These are phyloP conservation scores for Eimeria acervulina DNA, from an alignment of 169 alveolate species.

Conservation along the genomic window DNA sequence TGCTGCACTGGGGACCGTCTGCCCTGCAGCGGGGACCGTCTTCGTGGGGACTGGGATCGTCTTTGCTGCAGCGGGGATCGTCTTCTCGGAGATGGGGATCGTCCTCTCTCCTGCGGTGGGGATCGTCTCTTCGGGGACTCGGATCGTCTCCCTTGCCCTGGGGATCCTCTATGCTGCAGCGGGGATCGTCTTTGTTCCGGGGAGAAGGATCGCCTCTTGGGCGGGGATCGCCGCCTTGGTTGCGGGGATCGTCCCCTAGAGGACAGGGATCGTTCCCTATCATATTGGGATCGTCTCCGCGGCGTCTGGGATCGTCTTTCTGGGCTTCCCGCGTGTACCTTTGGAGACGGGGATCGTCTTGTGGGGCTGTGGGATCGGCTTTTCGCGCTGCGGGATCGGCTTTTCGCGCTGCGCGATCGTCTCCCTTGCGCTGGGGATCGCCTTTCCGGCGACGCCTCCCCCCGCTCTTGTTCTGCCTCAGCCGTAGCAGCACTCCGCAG, in stretches of 20 bases:
- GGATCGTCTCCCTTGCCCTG: conserved; percentile 10
- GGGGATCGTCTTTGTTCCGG: conserved; percentile 49
- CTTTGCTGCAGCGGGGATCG: conserved; percentile 28
- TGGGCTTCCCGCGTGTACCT: background rate
- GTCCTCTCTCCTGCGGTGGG: background rate
- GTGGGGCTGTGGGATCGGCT: no score
- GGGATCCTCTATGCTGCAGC: conserved; percentile 34
- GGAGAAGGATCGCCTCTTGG: conserved; percentile 22
- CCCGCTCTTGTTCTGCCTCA: conserved; percentile 23
- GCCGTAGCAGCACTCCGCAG: conserved; percentile 3
- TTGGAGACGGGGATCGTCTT: background rate
- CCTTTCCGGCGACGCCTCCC: background rate
- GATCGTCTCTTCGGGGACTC: background rate
- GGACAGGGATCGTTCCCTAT: background rate
- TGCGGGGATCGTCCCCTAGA: conserved; percentile 4
- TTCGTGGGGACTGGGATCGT: conserved; percentile 41
- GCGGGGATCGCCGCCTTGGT: background rate
- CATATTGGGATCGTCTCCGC: conserved; percentile 16
- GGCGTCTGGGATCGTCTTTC: background rate
- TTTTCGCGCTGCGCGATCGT: background rate
- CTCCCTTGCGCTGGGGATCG: background rate
- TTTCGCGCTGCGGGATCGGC: background rate
- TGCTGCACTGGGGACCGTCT: conserved; percentile 5
- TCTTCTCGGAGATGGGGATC: conserved; percentile 24
- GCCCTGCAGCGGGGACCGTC: background rate